phyloP scores from a whole-genome alignment of 805 yeast species.

The Ogataea minuta region DNA sequence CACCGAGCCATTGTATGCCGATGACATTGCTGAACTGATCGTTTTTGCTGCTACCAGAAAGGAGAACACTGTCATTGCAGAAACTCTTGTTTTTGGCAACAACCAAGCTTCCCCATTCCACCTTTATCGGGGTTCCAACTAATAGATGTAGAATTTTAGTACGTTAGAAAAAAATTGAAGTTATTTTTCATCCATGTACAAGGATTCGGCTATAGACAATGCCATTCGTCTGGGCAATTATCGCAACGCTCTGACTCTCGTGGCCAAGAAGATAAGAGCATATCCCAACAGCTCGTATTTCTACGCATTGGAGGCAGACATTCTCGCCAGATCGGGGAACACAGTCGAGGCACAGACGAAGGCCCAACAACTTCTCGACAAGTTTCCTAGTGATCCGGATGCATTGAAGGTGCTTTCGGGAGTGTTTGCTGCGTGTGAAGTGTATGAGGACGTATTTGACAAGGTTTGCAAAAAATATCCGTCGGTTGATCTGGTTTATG shows the following conservation, averaged over 20 bases:
- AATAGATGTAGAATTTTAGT: neutral
- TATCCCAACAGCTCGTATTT: slow-evolving; percentile 58
- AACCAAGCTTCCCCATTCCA: slow-evolving; percentile 82
- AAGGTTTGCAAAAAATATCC: slow-evolving; percentile 58
- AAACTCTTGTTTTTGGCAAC: slow-evolving; percentile 76
- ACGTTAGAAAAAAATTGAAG: slow-evolving; percentile 2
- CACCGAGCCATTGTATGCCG: slow-evolving; percentile 67
- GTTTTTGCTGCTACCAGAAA: slow-evolving; percentile 66
- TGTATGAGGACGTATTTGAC: slow-evolving; percentile 51
- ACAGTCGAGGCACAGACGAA: slow-evolving; percentile 33
- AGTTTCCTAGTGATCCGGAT: slow-evolving; percentile 53
- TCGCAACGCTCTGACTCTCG: slow-evolving; percentile 48
- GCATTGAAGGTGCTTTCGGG: slow-evolving; percentile 48
- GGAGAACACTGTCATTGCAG: slow-evolving; percentile 73
- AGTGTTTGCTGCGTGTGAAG: slow-evolving; percentile 41
- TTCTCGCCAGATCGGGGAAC: slow-evolving; percentile 36
- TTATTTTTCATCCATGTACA: slow-evolving; percentile 18
- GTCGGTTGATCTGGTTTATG: slow-evolving; percentile 41
- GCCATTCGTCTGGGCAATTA: slow-evolving; percentile 44
- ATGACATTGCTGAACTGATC: slow-evolving; percentile 73
- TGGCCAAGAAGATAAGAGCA: slow-evolving; percentile 48
- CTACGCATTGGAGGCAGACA: slow-evolving; percentile 42
- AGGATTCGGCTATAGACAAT: slow-evolving; percentile 22
- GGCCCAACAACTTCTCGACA: slow-evolving; percentile 31
- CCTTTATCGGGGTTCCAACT: slow-evolving; percentile 39